These are phyloP conservation scores for Chenopodium berlandieri DNA, from an alignment of 148 eudicot species.

Conservation along the genomic window DNA sequence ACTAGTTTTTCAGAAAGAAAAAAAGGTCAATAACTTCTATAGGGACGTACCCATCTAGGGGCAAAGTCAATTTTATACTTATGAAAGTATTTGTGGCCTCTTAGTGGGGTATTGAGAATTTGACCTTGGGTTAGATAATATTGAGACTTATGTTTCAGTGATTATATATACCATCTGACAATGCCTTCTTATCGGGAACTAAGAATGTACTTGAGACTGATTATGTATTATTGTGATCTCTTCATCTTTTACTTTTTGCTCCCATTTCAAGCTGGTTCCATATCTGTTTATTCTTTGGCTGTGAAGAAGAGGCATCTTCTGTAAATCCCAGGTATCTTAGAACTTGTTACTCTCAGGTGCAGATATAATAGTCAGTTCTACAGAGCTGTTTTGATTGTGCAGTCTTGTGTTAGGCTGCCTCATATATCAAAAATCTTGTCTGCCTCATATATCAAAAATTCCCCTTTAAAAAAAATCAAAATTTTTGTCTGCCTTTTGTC, in stretches of 20 bases:
- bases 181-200: neutral
- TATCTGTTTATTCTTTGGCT: constrained; percentile 1
- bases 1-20: no score
- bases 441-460: neutral
- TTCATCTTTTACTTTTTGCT: neutral
- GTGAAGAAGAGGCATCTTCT: neutral
- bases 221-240: neutral
- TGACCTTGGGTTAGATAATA: neutral
- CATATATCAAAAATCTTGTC: neutral
- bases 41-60: no score
- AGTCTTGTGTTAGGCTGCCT: neutral
- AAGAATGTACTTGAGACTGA: neutral
- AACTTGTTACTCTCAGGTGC: neutral
- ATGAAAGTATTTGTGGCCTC: neutral
- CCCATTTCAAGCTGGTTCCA: neutral
- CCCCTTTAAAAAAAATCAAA: no score
- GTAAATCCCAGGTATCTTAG: neutral
- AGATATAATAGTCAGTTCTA: neutral
- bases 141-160: neutral
- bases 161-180: neutral
- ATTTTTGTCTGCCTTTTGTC: neutral
- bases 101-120: neutral
- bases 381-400: neutral
- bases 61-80: no score
- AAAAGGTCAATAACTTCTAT: no score